A percentile compares a stretch with the other conserved stretches of the same genome.
These are phyloP conservation scores for Craspedostauros australis DNA, from an alignment of 108 stramenopile species.

Conservation along the genomic window DNA sequence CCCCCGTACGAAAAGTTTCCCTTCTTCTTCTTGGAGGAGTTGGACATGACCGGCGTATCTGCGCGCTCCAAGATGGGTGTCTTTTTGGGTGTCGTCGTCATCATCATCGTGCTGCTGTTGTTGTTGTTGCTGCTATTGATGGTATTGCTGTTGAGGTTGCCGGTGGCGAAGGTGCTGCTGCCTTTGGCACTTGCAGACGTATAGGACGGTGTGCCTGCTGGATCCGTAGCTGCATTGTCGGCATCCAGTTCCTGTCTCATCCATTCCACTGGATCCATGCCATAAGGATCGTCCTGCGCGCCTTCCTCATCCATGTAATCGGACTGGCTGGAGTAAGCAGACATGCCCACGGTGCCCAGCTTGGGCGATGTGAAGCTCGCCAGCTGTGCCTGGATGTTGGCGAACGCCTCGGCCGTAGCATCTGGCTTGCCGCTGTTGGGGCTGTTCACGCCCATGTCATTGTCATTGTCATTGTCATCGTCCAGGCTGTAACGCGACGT, in stretches of 20 bases:
- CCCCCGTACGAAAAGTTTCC: no score
- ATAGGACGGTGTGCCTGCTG: no score
- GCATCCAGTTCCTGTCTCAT: no score
- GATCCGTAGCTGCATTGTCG: no score
- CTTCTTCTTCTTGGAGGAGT: slow-evolving; percentile 10
- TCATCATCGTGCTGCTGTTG: not conserved
- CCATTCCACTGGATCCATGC: slow-evolving; percentile 25
- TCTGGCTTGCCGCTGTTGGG: not conserved
- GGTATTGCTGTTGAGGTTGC: no score
- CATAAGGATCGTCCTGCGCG: not conserved
- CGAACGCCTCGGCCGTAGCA: slow-evolving; percentile 10
- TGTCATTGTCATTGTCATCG: not conserved
- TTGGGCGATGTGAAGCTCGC: slow-evolving; percentile 16
- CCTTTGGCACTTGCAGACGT: no score
- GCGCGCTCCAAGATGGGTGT: slow-evolving; percentile 34
- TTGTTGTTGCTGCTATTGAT: slow-evolving; percentile 11
- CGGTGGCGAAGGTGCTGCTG: no score
- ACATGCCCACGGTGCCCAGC: not conserved
- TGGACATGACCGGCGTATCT: slow-evolving; percentile 40
- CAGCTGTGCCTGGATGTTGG: slow-evolving; percentile 9
- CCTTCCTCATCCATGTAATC: not conserved
- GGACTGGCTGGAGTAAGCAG: not conserved
- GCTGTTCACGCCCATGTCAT: not conserved
- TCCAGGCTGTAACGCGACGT: no score
- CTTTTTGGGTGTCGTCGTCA: slow-evolving; percentile 12